A percentile compares a stretch with the other conserved stretches of the same genome.
These are phyloP conservation scores for Ceriops zippeliana DNA, from an alignment of 345 rosid genomes.

Conservation along the genomic window DNA sequence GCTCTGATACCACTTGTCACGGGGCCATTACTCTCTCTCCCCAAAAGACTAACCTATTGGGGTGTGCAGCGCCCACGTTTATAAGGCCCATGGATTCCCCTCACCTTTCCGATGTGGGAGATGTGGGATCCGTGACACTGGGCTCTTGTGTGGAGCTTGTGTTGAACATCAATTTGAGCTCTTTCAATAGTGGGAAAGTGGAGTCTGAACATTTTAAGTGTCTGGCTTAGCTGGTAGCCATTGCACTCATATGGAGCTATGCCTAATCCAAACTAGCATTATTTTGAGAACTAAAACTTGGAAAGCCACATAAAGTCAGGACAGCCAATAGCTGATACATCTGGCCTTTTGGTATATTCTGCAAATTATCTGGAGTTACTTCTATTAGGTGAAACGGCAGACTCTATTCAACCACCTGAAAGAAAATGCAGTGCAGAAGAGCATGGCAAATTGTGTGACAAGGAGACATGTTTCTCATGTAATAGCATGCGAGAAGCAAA, in stretches of 20 bases:
- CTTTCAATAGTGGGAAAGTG: too few species aligned
- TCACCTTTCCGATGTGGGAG: too few species aligned
- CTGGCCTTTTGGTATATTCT: neutral
- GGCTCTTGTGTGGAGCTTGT: too few species aligned
- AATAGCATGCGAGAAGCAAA: conserved; percentile 23
- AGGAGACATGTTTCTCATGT: conserved; percentile 38
- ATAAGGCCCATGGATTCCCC: too few species aligned
- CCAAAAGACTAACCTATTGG: too few species aligned
- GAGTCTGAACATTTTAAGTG: neutral
- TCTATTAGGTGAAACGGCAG: conserved; percentile 42
- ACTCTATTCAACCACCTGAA: conserved; percentile 28
- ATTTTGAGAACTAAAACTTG: neutral
- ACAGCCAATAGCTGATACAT: neutral
- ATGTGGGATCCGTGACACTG: too few species aligned
- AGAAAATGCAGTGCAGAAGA: conserved; percentile 32
- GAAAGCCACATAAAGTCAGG: neutral
- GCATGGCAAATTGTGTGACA: conserved; percentile 23
- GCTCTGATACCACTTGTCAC: too few species aligned
- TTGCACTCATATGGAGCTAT: neutral
- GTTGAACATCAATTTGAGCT: too few species aligned
- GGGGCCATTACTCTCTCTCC: too few species aligned
- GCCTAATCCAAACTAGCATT: neutral
- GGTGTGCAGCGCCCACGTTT: too few species aligned
- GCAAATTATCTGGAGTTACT: conserved; percentile 1
- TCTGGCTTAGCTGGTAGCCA: neutral